These are phyloP conservation scores for Globisporangium perplexum DNA, from an alignment of 352 stramenopile species.

Conservation along the genomic window DNA sequence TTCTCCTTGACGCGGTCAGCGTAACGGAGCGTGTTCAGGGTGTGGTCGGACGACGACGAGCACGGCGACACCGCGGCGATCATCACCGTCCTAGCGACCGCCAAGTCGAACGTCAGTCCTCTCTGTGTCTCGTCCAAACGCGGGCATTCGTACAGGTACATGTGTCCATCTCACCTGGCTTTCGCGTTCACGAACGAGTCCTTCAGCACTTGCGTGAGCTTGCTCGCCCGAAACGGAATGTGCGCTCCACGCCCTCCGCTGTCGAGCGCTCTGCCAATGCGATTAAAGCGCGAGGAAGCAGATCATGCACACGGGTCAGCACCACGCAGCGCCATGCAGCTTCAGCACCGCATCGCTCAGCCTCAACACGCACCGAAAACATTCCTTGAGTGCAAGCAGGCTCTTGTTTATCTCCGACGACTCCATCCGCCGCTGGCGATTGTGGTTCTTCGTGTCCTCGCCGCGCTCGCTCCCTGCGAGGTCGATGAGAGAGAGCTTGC, in stretches of 20 bases:
- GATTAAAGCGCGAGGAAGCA: too few species aligned
- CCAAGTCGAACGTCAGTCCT: not conserved
- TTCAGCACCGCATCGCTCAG: too few species aligned
- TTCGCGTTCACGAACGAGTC: conserved; percentile 96
- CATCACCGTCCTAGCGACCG: conserved; percentile 90
- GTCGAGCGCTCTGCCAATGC: conserved; percentile 74
- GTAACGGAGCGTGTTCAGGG: conserved; percentile 96
- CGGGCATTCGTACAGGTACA: too few species aligned
- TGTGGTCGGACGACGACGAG: conserved; percentile 93
- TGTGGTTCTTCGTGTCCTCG: conserved; percentile 93
- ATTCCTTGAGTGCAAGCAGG: conserved; percentile 95
- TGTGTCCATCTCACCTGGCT: conserved; percentile 50
- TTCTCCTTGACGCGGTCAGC: conserved; percentile 97
- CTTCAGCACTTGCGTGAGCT: conserved; percentile 97
- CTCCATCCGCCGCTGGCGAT: conserved; percentile 91
- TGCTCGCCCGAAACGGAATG: conserved; percentile 95
- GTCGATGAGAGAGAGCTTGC: conserved; percentile 96
- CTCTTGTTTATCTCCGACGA: conserved; percentile 98
- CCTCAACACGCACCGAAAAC: conserved; percentile 72
- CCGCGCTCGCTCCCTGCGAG: conserved; percentile 94
- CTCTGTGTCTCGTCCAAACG: not conserved
- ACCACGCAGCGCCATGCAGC: not conserved
- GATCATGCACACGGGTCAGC: not conserved
- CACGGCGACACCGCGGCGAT: conserved; percentile 94
- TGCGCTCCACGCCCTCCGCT: conserved; percentile 85